phyloP scores from a whole-genome alignment of 108 stramenopile species.

The Nannochloropsis gaditana region DNA sequence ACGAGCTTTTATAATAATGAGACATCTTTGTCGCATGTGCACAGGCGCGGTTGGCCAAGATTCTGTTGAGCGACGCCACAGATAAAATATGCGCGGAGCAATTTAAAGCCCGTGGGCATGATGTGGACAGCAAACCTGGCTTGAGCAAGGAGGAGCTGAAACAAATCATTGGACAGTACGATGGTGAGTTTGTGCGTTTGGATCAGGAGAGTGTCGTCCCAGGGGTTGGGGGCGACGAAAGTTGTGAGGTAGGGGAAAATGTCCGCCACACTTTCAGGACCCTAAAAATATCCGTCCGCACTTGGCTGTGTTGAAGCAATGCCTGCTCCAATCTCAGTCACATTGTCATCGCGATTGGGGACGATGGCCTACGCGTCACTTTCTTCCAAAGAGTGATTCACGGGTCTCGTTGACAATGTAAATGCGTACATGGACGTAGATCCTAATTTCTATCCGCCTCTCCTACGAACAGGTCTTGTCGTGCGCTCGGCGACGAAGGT shows the following conservation, averaged over 20 bases:
- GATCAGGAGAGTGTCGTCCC: slow-evolving; percentile 21
- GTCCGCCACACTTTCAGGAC: not conserved
- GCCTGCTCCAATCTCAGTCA: not conserved
- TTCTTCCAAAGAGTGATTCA: too few relatives aligned
- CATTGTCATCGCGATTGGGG: slow-evolving; percentile 31
- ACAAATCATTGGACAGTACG: slow-evolving; percentile 52
- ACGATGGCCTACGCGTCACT: too few relatives aligned
- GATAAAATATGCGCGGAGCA: slow-evolving; percentile 51
- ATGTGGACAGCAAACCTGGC: slow-evolving; percentile 53
- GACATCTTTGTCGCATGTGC: too few relatives aligned
- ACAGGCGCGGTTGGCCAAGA: slow-evolving; percentile 35
- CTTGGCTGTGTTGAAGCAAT: not conserved
- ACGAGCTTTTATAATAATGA: too few relatives aligned
- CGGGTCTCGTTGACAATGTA: too few relatives aligned
- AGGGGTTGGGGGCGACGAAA: slow-evolving; percentile 28
- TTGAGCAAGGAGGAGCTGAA: slow-evolving; percentile 54
- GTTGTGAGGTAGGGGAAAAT: not conserved
- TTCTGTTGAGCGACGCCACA: slow-evolving; percentile 48
- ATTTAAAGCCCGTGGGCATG: slow-evolving; percentile 48
- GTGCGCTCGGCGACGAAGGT: slow-evolving; percentile 59
- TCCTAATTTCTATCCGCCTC: not conserved
- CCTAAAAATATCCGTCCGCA: not conserved
- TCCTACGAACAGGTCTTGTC: slow-evolving; percentile 43
- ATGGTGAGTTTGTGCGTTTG: slow-evolving; percentile 51
- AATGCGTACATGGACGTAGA: too few relatives aligned